phyloP scores from a whole-genome alignment of 352 stramenopile species.

The Thalassiosira livingstoniorum region DNA sequence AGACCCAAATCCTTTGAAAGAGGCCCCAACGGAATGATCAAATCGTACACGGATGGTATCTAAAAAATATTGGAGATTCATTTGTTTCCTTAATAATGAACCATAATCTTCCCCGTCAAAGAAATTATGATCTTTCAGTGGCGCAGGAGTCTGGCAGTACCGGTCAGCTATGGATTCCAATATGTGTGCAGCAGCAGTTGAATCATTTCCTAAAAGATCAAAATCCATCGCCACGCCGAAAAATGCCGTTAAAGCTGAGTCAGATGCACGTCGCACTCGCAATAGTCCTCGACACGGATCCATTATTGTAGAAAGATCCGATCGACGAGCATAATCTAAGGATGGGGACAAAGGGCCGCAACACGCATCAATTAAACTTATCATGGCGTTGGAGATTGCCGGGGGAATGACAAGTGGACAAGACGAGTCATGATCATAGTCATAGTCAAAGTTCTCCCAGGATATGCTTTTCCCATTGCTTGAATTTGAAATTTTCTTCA shows the following conservation, averaged over 20 bases:
- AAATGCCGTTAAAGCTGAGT: slow-evolving; percentile 77
- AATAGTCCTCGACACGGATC: slow-evolving; percentile 60
- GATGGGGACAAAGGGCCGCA: slow-evolving; percentile 63
- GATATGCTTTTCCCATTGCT: slow-evolving; percentile 3
- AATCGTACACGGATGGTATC: slow-evolving; percentile 79
- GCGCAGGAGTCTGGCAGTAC: slow-evolving; percentile 65
- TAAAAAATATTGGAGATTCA: slow-evolving; percentile 85
- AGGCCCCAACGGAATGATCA: slow-evolving; percentile 50
- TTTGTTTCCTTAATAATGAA: slow-evolving; percentile 76
- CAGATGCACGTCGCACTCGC: slow-evolving; percentile 75
- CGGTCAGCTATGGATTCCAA: slow-evolving; percentile 61
- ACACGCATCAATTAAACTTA: slow-evolving; percentile 73
- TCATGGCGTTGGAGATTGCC: slow-evolving; percentile 57
- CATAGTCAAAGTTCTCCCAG: slow-evolving; percentile 58
- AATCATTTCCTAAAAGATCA: slow-evolving; percentile 78
- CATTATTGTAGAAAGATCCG: background rate
- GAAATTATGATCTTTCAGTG: slow-evolving; percentile 7
- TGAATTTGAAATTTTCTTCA: background rate
- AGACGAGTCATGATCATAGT: slow-evolving; percentile 59
- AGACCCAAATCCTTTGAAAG: background rate
- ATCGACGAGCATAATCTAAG: background rate
- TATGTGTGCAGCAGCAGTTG: slow-evolving; percentile 52
- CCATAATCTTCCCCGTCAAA: slow-evolving; percentile 62
- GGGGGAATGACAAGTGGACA: slow-evolving; percentile 68
- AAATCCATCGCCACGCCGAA: slow-evolving; percentile 85